A percentile compares a stretch with the other conserved stretches of the same genome.
Evolutionary conservation across 1,284 basidiomycete genomes (phyloP).

Genomic region (Vanrija humicola): DNA sequence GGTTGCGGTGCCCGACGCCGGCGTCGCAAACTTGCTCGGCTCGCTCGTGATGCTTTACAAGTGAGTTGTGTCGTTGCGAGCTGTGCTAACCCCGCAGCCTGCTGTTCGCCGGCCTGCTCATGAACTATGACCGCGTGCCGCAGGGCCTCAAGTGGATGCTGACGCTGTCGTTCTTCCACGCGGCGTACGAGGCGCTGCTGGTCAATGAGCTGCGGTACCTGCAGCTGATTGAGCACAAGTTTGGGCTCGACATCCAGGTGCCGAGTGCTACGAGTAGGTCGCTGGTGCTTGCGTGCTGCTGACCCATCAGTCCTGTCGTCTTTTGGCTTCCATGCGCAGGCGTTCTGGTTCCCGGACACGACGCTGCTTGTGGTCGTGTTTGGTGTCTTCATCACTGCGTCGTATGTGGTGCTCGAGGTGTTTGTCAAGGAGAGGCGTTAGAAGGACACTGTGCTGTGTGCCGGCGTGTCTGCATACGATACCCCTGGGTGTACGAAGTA

Average conservation of each 20-base stretch:
- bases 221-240: slow-evolving; percentile 87
- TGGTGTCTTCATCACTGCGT: slow-evolving; percentile 65
- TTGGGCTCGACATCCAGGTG: slow-evolving; percentile 88
- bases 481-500: too few species aligned
- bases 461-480: too few species aligned
- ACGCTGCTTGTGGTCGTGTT: slow-evolving; percentile 78
- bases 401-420: slow-evolving; percentile 75
- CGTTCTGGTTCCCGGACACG: slow-evolving; percentile 95
- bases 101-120: slow-evolving; percentile 88
- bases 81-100: slow-evolving; percentile 56
- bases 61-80: slow-evolving; percentile 55
- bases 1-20: slow-evolving; percentile 76
- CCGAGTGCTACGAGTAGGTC: slow-evolving; percentile 72
- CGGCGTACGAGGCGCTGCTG: slow-evolving; percentile 92
- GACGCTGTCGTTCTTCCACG: slow-evolving; percentile 94
- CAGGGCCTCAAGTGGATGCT: slow-evolving; percentile 75
- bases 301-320: slow-evolving; percentile 61
- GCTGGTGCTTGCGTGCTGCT: too few species aligned
- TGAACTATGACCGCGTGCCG: slow-evolving; percentile 84
- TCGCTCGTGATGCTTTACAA: slow-evolving; percentile 97
- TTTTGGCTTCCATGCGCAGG: slow-evolving; percentile 82
- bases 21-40: slow-evolving; percentile 87
- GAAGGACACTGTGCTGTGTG: background rate
- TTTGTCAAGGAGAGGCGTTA: slow-evolving; percentile 86
- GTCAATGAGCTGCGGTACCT: slow-evolving; percentile 93